Percentiles rank a stretch among this genome's conserved stretches.
phyloP scores from a whole-genome alignment of 1,284 basidiomycete species.

The Exobasidium rhododendri region DNA sequence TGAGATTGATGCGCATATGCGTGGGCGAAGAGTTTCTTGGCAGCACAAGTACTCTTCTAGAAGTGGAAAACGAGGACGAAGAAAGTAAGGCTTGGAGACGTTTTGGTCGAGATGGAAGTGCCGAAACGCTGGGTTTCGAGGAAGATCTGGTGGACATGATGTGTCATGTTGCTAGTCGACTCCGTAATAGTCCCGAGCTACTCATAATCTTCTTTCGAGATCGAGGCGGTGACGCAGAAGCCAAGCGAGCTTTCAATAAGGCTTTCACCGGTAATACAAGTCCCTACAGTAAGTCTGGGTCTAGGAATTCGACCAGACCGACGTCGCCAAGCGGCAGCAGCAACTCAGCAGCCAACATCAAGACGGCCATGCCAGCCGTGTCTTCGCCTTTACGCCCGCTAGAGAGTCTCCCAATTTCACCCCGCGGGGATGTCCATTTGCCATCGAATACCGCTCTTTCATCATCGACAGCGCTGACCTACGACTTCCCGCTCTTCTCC shows the following conservation, averaged over 20 bases:
- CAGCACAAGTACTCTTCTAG: constrained; percentile 13
- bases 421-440: not conserved
- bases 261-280: not conserved
- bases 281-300: constrained; percentile 32
- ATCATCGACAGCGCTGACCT: constrained; percentile 3
- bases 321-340: constrained; percentile 25
- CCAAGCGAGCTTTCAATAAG: not conserved
- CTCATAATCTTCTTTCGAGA: constrained; percentile 43
- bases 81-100: constrained; percentile 34
- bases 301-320: constrained; percentile 26
- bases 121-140: constrained; percentile 14
- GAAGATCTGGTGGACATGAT: constrained; percentile 46
- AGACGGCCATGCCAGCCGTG: constrained; percentile 24
- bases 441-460: not conserved
- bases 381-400: constrained; percentile 8
- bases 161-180: constrained; percentile 44
- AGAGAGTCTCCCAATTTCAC: not conserved
- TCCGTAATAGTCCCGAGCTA: constrained; percentile 44
- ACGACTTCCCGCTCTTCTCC: constrained; percentile 64
- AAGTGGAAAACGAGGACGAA: constrained; percentile 25
- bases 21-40: constrained; percentile 70
- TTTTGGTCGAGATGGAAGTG: constrained; percentile 19
- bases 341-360: not conserved
- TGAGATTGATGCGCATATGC: constrained; percentile 79
- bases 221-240: constrained; percentile 7